Base-by-base conservation (phyloP, 345 rosid genomes). In the Salix brachista region DNA sequence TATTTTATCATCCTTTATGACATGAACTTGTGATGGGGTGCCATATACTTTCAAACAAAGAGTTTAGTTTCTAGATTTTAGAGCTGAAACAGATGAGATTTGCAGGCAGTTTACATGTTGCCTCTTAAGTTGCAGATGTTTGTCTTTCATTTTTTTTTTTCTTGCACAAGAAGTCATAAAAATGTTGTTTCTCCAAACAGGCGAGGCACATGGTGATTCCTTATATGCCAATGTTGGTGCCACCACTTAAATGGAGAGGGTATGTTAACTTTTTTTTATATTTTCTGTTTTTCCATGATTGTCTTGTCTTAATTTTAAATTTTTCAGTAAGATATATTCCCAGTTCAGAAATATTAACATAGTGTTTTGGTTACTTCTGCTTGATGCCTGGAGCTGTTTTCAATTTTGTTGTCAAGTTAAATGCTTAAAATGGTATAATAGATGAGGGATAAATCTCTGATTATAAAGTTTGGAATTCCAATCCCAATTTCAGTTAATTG, bases 161-260 rank as follows among this genome's bases (percentile, higher is more conserved):
- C 34, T 41, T 74, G 13, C 41, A 26, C 12, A 28, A 66, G 77
- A 23, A 80, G 36, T 48, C 70, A 48, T 65, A 68, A 74, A 41
- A 19, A 39, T 72, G 26, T 83, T 75, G 32, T 80, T 80, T 83
- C 50, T 81, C 81, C 58, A 52, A 68, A 76, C 92, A 96, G 99
- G 97, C 92, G 74, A 92, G 95, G 84, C 95, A 94, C 88, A 88
- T 93, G 89, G 97, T 96, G 83, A 89, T 96, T 76, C 97, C 98
- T 79, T 94, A 92, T 82, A 94, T 94, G 97, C 99, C 98, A 84
- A 94, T 96, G 99, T 80, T 96, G 92, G 90, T 96, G 74, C 99
- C 97, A 41, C 98, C 98, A 32, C 88, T 91, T 83, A 90, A 88
- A 77, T 96, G 99, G 99, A 88, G 91, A 44, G 89, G 97, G 99